Conservation (phyloP, 495 filamentous ascomycete genomes). For the Annulohypoxylon nitens region DNA sequence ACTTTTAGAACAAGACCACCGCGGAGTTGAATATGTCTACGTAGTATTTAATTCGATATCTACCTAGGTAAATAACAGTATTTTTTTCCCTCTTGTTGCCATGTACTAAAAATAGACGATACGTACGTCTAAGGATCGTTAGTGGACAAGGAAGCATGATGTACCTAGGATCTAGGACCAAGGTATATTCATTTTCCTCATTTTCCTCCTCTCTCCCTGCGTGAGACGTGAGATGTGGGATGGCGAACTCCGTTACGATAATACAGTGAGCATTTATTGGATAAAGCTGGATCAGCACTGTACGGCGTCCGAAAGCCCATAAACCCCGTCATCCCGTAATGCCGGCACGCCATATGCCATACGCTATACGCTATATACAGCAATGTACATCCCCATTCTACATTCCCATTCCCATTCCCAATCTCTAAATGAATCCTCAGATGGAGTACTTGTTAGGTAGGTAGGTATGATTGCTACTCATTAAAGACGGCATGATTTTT, state of each 20-base stretch:
- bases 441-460: background rate
- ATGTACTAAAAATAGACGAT: slow-evolving; percentile 9
- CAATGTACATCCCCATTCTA: no score
- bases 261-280: background rate
- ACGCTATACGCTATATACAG: background rate
- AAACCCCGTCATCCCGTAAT: background rate
- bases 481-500: background rate
- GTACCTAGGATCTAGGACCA: background rate
- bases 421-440: background rate
- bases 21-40: background rate
- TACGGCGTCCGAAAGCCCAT: slow-evolving; percentile 6
- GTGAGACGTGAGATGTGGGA: slow-evolving; percentile 32
- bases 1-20: background rate
- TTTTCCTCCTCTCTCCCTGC: background rate
- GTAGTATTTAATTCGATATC: background rate
- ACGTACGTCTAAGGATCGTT: background rate
- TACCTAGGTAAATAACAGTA: background rate
- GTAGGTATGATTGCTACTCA: background rate
- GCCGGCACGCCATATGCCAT: background rate
- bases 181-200: background rate
- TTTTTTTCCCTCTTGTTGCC: background rate
- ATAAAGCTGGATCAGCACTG: background rate
- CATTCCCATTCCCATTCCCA: background rate
- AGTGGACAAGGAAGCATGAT: slow-evolving; percentile 17
- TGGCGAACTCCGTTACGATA: slow-evolving; percentile 26